Base-by-base conservation (phyloP, 1,284 basidiomycete species). In the Phaffia rhodozyma region DNA sequence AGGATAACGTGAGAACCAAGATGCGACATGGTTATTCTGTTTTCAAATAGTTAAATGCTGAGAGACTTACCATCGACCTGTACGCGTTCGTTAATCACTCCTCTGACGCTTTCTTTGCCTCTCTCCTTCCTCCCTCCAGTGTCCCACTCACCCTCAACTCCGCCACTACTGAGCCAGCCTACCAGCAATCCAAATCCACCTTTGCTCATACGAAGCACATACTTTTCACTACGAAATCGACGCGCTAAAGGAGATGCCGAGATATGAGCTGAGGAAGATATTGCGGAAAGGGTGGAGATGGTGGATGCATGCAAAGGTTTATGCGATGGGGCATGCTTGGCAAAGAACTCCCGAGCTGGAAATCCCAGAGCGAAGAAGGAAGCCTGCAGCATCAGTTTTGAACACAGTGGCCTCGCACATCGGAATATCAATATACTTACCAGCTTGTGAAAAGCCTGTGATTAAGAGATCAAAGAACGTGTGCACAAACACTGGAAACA, bases 401-500 rank as follows among this genome's bases (percentile, higher is more conserved):
- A 7, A 11, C 38, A 88, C 86, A 74, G 86, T 87, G 5, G 87
- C 89, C 66, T 93, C 85, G 49, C 58, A 94, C 80, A 73, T 94
- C 89, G 55, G 94, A 80, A 74, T 92, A 93, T 74, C 89, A 89
- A 74, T 25, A 60, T 53, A 76, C 84, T 66, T 71, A 89, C 89
- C 90, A 52, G 91, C 88, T 69, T 91, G 87, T 69, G 88, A 86
- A 75, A 89, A 91, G 4, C 90, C 91, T 67, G 87, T 85, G 71
- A 92, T 85, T 61, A 97, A 86, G 57, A 99, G 81, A 74, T 97
- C 93, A 47, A 99, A 81, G 75, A 94, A 97, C 71, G 96, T 96
- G 76, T 99, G 92, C 52, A 89, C 91, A 73, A 97, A 98, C 67
- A 99, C 87, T 4, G 96, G 96, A 71, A 93, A 93, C 21, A 97